phyloP scores from a whole-genome alignment of 805 yeast genomes.

The Lipomyces lipofer region DNA sequence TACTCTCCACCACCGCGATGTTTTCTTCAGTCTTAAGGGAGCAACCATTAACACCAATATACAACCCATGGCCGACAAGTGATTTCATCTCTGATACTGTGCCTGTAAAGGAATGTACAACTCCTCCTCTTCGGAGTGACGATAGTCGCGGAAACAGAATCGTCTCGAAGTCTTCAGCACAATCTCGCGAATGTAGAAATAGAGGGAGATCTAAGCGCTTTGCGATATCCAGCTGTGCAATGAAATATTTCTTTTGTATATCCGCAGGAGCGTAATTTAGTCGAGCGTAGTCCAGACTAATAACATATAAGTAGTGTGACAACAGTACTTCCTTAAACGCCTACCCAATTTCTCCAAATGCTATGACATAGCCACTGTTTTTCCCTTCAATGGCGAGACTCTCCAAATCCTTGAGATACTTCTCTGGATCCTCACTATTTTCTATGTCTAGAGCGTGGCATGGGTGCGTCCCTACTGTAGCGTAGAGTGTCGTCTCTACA shows the following conservation, averaged over 20 bases:
- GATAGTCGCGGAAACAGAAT: conserved; percentile 64
- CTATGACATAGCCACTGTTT: conserved; percentile 57
- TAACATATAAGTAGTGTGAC: background rate
- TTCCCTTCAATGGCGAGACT: conserved; percentile 52
- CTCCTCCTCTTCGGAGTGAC: conserved; percentile 57
- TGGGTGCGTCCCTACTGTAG: conserved; percentile 96
- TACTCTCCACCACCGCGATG: conserved; percentile 57
- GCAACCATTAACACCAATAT: conserved; percentile 88
- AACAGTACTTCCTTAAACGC: background rate
- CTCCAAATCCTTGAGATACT: conserved; percentile 53
- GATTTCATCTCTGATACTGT: conserved; percentile 59
- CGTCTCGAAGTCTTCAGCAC: conserved; percentile 73
- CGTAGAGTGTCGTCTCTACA: conserved; percentile 41
- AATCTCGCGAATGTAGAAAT: conserved; percentile 86
- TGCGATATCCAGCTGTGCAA: conserved; percentile 68
- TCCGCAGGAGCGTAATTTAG: conserved; percentile 69
- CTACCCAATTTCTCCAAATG: conserved; percentile 90
- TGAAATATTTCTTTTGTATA: conserved; percentile 68
- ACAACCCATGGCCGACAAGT: conserved; percentile 60
- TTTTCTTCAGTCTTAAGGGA: conserved; percentile 79
- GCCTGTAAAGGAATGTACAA: conserved; percentile 96
- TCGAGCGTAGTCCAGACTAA: conserved; percentile 83
- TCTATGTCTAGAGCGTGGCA: conserved; percentile 69
- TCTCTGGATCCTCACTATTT: conserved; percentile 38
- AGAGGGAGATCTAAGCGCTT: conserved; percentile 62